Base-by-base conservation (phyloP, 768 basidiomycete species). In the Tricholoma terreum region DNA sequence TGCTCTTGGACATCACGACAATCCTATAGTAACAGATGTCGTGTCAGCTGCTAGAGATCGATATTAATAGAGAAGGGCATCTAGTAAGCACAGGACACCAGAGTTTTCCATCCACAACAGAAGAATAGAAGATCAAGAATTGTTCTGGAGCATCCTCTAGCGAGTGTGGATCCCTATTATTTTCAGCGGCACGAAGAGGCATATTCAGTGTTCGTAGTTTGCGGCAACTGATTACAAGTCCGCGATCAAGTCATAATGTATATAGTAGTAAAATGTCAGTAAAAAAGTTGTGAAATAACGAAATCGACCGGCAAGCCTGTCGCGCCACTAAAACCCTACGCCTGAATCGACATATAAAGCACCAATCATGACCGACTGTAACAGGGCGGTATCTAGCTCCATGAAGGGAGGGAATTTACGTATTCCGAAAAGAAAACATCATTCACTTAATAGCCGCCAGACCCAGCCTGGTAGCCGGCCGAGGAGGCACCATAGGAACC, bases 101-200 rank as follows among this genome's bases (percentile, higher is more conserved):
- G 66, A 85, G 70, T 54, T 73, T 67, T 24, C 84, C 87, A 57
- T 82, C 76, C 1, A 83, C 78, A 50, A 84, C 74, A 17, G 86
- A 89, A 9, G 89, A 80, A 59, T 85, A 90, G 68, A 91, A 89
- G n/a, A 92, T 72, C 24, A 90, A 54, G 57, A 78, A 89, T 14
- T 74, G 65, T 40, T 84, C 82, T n/a, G 77, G 70, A 9, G 73
- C 75, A 30, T 71, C 65, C 55, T 69, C 61, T 19, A 84, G 71
- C 2, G 75, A 70, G 24, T 58, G 53, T 27, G 71, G 70, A 40
- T 79, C 73, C 19, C 73, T 69, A 15, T 71, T 67, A 21, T 62
- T 63, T 27, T 77, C 74, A 15, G 74, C 71, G 30, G 66, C 61
- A 54, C 75, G 75, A 22, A 87, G 65, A 52, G 86, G 82, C 85